Base-by-base conservation (phyloP, 768 basidiomycete species). In the Boletellus emodensis region DNA sequence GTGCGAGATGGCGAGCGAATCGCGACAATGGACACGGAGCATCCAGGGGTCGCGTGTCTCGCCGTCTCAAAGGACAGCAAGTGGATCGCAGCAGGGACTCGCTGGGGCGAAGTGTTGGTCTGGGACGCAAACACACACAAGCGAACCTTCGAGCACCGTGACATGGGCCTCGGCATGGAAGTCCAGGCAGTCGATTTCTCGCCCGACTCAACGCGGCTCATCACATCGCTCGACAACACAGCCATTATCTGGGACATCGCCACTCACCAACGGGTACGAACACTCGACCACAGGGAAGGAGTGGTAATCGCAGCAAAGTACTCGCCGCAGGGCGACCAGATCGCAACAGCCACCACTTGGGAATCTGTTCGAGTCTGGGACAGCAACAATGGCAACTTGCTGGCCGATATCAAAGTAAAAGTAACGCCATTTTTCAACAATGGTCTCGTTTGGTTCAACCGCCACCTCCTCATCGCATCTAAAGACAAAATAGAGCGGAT, bases 401-500 rank as follows among this genome's bases (percentile, higher is more conserved):
- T 40, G 14, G 39, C 15, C 22, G 13, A 40, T 14, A 14, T 40
- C 22, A 3, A 10, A 6, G 14, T 40, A 20, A 12, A 40, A 13
- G 22, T 26, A 20, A 40, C 13, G 12, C 22, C 39, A 5, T 7
- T 14, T 12, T 26, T 14, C 8, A 13, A 40, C 13, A 40, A 13
- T 40, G 1, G 20, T 3, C 10, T 40, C 39, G 22, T 40, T 10
- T 55, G 56, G 56, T 44, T 14, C 9, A 12, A 28, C 37, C 2
- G 36, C 10, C 40, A 52, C 11, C 32, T 56, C n/a, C 22, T 52
- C 13, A 26, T 53, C n/a, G 9, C 43, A 11, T 36, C 46, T 6
- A 7, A 22, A 1, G 2, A 15, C 6, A 20, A 14, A 36, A 49
- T 57, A 20, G 37, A 47, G 30, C 28, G 20, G 30, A 10, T 54